Percentiles rank a stretch among this genome's conserved stretches.
phyloP scores from a whole-genome alignment of 257 asterid species.

The Fraxinus excelsior region DNA sequence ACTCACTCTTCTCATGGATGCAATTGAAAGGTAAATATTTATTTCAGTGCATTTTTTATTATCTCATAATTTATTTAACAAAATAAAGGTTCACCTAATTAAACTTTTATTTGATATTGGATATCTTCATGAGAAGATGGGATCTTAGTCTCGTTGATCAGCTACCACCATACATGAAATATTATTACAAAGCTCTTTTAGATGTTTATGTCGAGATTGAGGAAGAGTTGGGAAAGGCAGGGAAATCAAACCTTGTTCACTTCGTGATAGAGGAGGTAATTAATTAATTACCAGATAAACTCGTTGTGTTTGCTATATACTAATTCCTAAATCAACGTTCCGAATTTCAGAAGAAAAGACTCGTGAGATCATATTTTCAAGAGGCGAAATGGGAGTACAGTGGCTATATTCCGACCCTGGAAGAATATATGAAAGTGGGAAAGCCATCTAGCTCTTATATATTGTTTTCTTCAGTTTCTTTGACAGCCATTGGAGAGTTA shows the following conservation, averaged over 20 bases:
- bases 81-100: too few species aligned
- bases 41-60: too few species aligned
- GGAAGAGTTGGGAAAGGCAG: neutral
- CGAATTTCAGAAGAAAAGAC: slow-evolving; percentile 22
- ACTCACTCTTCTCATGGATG: slow-evolving; percentile 13
- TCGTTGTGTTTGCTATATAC: neutral
- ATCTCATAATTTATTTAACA: too few species aligned
- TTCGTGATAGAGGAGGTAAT: slow-evolving; percentile 38
- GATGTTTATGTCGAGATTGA: neutral
- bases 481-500: slow-evolving; percentile 27
- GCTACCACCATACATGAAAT: too few species aligned
- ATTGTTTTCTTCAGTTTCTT: slow-evolving; percentile 31
- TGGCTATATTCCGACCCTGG: slow-evolving; percentile 29
- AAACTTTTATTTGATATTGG: too few species aligned
- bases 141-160: too few species aligned
- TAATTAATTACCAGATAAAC: too few species aligned
- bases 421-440: slow-evolving; percentile 42
- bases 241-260: neutral
- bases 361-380: slow-evolving; percentile 25
- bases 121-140: neutral
- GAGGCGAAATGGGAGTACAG: slow-evolving; percentile 37
- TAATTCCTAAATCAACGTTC: neutral
- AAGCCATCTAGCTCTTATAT: slow-evolving; percentile 6
- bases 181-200: too few species aligned
- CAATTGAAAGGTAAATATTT: neutral